Evolutionary conservation across 768 basidiomycete genomes (phyloP), one percentile per base, ranked within the genome.

Genomic region (Hydnomerulius pinastri): DNA sequence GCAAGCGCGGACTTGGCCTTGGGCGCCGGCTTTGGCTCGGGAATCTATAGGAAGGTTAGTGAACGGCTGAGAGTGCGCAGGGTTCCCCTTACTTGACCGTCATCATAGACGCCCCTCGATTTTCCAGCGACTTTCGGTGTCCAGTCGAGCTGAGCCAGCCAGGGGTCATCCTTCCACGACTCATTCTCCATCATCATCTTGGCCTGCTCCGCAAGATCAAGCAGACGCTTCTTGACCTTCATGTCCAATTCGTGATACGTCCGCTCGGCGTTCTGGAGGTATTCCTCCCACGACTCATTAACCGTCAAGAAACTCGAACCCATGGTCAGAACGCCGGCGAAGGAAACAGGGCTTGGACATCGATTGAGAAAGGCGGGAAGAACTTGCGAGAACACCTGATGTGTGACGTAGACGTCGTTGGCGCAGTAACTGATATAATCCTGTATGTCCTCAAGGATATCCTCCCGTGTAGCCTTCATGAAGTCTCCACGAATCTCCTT

Each of bases 101-200:
- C 51, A 13, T 70, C 58, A 10, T 68, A 48, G 7, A 89, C 63
- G 0, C 88, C 88, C 62, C 90, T 75, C 8, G 86, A 83, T 65
- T 83, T 83, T 30, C 81, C 78, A 0, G 82, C 84, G 6, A 78
- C 74, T 67, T 98, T 98, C 1, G 91, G 91, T 1, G 90, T 86
- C 97, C 97, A 98, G 65, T 99, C 95, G 50, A 98, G 74, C 66
- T 99, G 97, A 42, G 76, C 79, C 12, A 95, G 69, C 92, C 93
- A 97, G 6, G 83, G 83, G 67, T 92, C 88, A 3, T 77, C 74
- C 64, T 76, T 80, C 87, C 85, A 92, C 42, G 64, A 68, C 25
- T 71, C 80, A 41, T 70, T 67, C 10, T 73, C 69, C 72, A 80
- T 74, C 68, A 86, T 55, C 7, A 45, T 59, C 57, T 75, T 77